phyloP scores from a whole-genome alignment of 352 stramenopile genomes.

The Globisporangium splendens region DNA sequence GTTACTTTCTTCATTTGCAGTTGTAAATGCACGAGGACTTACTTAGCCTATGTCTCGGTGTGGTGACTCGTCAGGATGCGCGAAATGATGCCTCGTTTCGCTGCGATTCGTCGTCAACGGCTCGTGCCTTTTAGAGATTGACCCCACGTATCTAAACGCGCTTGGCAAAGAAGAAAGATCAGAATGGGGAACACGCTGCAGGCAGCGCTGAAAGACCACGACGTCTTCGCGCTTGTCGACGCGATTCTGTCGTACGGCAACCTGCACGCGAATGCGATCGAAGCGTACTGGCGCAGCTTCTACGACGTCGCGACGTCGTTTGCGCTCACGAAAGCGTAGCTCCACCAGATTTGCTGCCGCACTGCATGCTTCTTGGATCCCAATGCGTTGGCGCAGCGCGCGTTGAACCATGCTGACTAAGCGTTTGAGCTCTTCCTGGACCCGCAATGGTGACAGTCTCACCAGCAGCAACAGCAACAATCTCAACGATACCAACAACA shows the following conservation, averaged over 20 bases:
- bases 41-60: not conserved
- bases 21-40: not conserved
- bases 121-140: not conserved
- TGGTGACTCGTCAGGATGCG: constrained; percentile 13
- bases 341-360: constrained; percentile 62
- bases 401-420: constrained; percentile 42
- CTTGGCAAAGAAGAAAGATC: not conserved
- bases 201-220: constrained; percentile 40
- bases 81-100: constrained; percentile 32
- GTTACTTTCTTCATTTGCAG: not conserved
- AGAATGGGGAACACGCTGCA: constrained; percentile 59
- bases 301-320: constrained; percentile 77
- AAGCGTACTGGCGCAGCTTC: constrained; percentile 81
- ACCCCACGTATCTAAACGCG: not conserved
- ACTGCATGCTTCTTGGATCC: constrained; percentile 32
- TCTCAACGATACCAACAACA: constrained; percentile 9
- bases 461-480: constrained; percentile 17
- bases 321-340: constrained; percentile 50
- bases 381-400: constrained; percentile 35
- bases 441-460: constrained; percentile 20
- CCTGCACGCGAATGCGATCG: constrained; percentile 62
- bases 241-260: constrained; percentile 74
- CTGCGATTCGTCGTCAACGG: no score
- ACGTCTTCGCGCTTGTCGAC: constrained; percentile 42
- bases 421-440: constrained; percentile 61